phyloP scores from a whole-genome alignment of 1,139 yeast genomes.

The Eremothecium gossypii region DNA sequence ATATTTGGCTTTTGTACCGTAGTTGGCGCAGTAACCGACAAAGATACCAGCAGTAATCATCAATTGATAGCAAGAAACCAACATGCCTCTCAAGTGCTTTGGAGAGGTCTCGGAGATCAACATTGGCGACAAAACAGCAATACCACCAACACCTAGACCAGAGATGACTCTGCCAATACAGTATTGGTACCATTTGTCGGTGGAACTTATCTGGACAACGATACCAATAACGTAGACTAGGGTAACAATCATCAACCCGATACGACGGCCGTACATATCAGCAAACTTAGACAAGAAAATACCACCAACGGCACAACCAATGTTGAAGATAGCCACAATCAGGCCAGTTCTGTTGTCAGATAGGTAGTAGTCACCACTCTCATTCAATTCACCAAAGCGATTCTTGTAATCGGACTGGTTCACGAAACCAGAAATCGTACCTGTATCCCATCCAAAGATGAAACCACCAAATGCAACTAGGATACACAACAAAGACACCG shows the following conservation, averaged over 20 bases:
- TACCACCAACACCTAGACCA: constrained; percentile 59
- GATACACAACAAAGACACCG: constrained; percentile 35
- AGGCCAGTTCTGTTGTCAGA: constrained; percentile 50
- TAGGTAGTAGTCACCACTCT: constrained; percentile 33
- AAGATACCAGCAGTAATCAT: constrained; percentile 57
- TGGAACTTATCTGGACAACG: constrained; percentile 51
- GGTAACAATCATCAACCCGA: constrained; percentile 48
- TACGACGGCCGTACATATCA: constrained; percentile 55
- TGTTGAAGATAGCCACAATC: constrained; percentile 56
- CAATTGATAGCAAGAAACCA: constrained; percentile 56
- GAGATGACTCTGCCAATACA: constrained; percentile 56
- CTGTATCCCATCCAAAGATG: constrained; percentile 67
- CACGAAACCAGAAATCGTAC: constrained; percentile 70
- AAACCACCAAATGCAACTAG: constrained; percentile 63
- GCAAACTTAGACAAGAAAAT: constrained; percentile 42
- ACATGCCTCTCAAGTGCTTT: constrained; percentile 58
- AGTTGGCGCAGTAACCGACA: constrained; percentile 54
- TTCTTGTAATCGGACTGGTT: constrained; percentile 53
- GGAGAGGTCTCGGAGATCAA: constrained; percentile 61
- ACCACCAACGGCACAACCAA: constrained; percentile 68
- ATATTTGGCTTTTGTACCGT: constrained; percentile 41
- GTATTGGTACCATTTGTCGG: constrained; percentile 43
- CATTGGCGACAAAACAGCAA: constrained; percentile 53
- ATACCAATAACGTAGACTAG: constrained; percentile 54
- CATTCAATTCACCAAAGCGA: constrained; percentile 30